Evolutionary conservation across 345 rosid genomes (phyloP).

Genomic region (Theobroma cacao): DNA sequence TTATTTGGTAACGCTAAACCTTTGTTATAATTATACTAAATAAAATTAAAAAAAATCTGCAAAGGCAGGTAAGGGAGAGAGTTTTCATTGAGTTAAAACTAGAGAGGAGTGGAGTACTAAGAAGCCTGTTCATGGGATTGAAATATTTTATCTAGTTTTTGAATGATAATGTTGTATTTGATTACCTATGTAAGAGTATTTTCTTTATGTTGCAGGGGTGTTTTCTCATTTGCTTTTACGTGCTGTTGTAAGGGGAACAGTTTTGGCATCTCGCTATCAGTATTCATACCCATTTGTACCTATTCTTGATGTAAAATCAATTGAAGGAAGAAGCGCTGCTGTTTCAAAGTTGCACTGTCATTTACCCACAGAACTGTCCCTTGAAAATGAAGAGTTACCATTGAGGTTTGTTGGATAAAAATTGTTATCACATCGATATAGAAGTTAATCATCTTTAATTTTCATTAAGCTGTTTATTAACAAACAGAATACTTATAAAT

Average conservation of each 20-base stretch:
- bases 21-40: not conserved
- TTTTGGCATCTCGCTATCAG: constrained; percentile 40
- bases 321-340: constrained; percentile 26
- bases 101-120: not conserved
- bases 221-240: constrained; percentile 34
- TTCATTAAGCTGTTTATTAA: not conserved
- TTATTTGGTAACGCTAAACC: not conserved
- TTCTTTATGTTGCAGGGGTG: constrained; percentile 32
- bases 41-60: not conserved
- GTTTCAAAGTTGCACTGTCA: constrained; percentile 41
- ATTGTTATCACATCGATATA: not conserved
- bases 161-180: not conserved
- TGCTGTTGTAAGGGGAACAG: constrained; percentile 51
- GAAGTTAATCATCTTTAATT: not conserved
- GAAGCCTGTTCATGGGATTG: not conserved
- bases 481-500: not conserved
- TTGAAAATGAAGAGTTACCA: constrained; percentile 40
- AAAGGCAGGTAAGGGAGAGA: not conserved
- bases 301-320: constrained; percentile 22
- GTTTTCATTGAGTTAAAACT: not conserved
- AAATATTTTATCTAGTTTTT: not conserved
- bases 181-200: constrained; percentile 4
- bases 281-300: constrained; percentile 13
- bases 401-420: constrained; percentile 45
- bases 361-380: constrained; percentile 42